Evolutionary conservation across 1,284 basidiomycete genomes (phyloP), one percentile per base, ranked within the genome.

Genomic region (Exobasidium rhododendri): DNA sequence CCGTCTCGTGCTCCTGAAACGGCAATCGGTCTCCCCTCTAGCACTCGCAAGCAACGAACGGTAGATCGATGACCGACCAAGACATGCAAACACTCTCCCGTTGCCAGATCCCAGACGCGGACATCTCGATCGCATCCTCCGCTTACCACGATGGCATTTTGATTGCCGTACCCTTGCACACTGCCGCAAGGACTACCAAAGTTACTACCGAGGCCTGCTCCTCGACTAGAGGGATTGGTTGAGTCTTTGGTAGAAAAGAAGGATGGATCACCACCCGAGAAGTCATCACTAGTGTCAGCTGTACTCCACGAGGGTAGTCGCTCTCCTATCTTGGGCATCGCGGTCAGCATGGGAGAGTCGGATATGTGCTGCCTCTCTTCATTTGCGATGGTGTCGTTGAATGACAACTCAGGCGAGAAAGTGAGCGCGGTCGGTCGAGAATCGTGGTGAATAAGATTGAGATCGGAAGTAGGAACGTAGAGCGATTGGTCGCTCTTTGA

Each of bases 81-180:
- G 6, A 87, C 83, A 77, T 92, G 89, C 29, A 92, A 84, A 75
- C 90, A 92, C 86, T 87, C 58, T 85, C 88, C 92, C 4, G 89
- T 88, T 54, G 85, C 83, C 30, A 91, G 85, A 76, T 97, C 92
- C 94, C 94, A 98, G 0, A 97, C 91, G 35, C 89, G 85, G 17
- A 97, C 83, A 56, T 87, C 86, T 72, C 93, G 88, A 78, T 97
- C 94, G 73, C 93, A 96, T 4, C 92, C 93, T 1, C 91, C 93
- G 63, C 88, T 91, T n/a, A 97, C 88, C 5, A 94, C 87, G 1
- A 94, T 82, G 3, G 90, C 84, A 44, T 84, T 84, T 20, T 82
- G 80, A 68, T 86, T 85, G 1, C 87, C 87, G 85, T 86, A 89
- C 1, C 88, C 88, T 28, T 83, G 81, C 2, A 86, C 85, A 59